Evolutionary conservation across 2,329 filamentous ascomycete species (phyloP).

Genomic region (Colletotrichum sp.): DNA sequence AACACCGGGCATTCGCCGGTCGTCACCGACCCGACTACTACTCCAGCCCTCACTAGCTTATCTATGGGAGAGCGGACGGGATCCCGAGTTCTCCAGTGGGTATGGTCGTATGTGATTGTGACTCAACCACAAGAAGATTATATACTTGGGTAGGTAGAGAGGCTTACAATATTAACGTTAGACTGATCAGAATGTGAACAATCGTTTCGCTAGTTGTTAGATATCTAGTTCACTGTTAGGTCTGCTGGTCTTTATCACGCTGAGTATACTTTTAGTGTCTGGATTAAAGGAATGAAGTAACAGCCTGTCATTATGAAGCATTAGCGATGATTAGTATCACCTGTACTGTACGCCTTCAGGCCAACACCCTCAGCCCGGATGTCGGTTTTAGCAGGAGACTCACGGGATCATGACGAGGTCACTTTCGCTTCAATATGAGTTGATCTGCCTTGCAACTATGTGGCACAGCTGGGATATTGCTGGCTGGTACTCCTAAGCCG

Average conservation of each 20-base stretch:
- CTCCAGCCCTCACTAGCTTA: not conserved
- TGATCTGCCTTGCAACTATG: not conserved
- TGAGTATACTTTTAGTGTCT: not conserved
- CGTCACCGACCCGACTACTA: not conserved
- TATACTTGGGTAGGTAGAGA: not conserved
- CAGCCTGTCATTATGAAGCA: not conserved
- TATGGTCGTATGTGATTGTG: not conserved
- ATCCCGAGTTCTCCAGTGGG: not conserved
- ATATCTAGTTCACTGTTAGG: not conserved
- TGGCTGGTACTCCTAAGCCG: not conserved
- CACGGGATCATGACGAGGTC: not conserved
- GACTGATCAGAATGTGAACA: not conserved
- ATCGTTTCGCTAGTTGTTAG: not conserved
- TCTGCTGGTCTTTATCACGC: not conserved
- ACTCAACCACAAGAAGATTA: fast-evolving
- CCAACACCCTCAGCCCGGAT: not conserved
- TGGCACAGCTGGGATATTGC: not conserved
- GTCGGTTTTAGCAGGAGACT: not conserved
- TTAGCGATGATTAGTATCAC: not conserved
- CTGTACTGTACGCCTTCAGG: not conserved
- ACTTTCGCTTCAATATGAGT: not conserved
- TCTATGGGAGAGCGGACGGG: not conserved
- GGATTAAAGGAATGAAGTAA: not conserved
- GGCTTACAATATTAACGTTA: not conserved
- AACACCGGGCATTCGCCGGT: not conserved